A percentile compares a stretch with the other conserved stretches of the same genome.
phyloP scores from a whole-genome alignment of 768 basidiomycete genomes.

The Calocera cornea region DNA sequence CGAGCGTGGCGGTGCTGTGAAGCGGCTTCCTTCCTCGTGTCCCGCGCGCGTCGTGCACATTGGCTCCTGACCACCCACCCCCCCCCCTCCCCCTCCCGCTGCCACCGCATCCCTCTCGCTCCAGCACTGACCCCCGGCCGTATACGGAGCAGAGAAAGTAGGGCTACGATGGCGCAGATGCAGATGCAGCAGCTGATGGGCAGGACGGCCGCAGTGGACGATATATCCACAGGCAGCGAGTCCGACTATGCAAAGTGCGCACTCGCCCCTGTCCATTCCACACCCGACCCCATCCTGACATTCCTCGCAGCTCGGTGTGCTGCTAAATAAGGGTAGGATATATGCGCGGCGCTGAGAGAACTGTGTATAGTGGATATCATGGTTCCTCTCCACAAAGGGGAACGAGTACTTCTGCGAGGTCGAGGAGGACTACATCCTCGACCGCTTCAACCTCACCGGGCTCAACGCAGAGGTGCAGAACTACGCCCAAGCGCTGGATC shows the following conservation, averaged over 20 bases:
- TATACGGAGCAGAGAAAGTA: neutral
- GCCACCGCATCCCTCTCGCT: too few species aligned
- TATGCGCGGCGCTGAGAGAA: neutral
- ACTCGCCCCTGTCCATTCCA: too few species aligned
- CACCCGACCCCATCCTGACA: too few species aligned
- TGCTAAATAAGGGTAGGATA: too few species aligned
- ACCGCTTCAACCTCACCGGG: constrained; percentile 95
- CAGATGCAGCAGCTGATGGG: constrained; percentile 5
- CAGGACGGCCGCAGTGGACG: neutral
- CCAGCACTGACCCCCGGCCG: neutral
- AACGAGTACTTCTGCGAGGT: constrained; percentile 99
- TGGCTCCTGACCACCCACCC: neutral
- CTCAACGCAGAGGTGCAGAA: constrained; percentile 92
- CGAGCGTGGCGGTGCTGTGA: neutral
- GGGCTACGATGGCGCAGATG: neutral
- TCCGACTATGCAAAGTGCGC: constrained; percentile 4
- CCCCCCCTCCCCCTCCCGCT: neutral
- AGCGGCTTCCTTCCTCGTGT: neutral
- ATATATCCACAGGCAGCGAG: neutral
- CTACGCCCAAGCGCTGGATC: constrained; percentile 83
- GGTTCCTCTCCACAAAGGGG: constrained; percentile 93
- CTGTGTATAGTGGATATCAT: constrained; percentile 84
- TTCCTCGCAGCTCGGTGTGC: neutral
- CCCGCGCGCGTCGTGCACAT: neutral
- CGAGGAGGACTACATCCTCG: constrained; percentile 96